Base-by-base conservation (phyloP, 2,329 filamentous ascomycete genomes). In the Acrodontium crateriforme region DNA sequence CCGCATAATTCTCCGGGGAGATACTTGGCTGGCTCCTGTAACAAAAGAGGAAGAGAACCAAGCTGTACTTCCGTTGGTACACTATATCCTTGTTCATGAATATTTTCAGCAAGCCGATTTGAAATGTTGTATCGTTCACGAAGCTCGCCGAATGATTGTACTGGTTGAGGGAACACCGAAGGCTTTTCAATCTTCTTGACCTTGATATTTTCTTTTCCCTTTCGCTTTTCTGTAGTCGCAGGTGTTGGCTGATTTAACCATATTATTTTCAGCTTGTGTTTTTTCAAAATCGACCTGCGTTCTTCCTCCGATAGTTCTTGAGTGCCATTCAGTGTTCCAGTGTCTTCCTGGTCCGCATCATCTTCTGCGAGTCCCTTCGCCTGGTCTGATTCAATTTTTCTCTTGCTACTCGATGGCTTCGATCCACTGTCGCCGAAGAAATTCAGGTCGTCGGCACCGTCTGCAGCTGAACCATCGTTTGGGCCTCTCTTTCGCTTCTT, bases 51-150 rank as follows among this genome's bases (percentile, higher is more conserved):
- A 38, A 98, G 56, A 44, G 76, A 78, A 3, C 72, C 85, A 54
- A 95, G 70, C 52, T 98, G 89, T 9, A 98, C 85, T 55, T 95
- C 87, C 0, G 89, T 98, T 9, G 89, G 89, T 31, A 84, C 63
- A 18, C 69, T 72, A 50, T 92, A 98, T 8, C 80, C 83, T 56
- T 95, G 82, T n/a, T 71, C 67, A 9, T 70, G 63, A 16, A 98
- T 62, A 46, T 98, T 98, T 35, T 78, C 71, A 2, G 74, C 72
- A 24, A 98, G 56, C 22, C 74, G 67, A 21, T 67, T 62, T 3
- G 82, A 78, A 22, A 94, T 71, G n/a, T 67, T 68, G 55, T 87
- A 92, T 24, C 63, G 63, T 17, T 64, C 61, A 19, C 72, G 67
- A 33, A 98, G 60, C 44, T 89, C 73, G 22, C 63, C 59, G 49